phyloP scores from a whole-genome alignment of 768 basidiomycete species.

The Suillus placidus region DNA sequence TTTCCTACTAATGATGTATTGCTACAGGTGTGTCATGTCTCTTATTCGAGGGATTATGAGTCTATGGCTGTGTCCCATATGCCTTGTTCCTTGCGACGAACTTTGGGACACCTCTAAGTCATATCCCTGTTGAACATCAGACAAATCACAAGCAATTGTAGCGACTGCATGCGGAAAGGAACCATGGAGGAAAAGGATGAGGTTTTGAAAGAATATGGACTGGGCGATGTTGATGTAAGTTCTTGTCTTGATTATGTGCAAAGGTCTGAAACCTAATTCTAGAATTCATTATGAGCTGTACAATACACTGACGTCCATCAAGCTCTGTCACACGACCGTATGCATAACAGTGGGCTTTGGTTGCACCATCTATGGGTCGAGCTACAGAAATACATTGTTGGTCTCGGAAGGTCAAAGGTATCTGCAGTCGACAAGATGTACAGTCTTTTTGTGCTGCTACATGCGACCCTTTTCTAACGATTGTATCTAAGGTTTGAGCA shows the following conservation, averaged over 20 bases:
- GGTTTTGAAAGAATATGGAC: slow-evolving; percentile 14
- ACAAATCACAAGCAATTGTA: slow-evolving; percentile 16
- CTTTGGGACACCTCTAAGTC: slow-evolving; percentile 24
- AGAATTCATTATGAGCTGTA: too few species aligned
- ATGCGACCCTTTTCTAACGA: neutral
- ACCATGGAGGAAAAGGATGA: slow-evolving; percentile 19
- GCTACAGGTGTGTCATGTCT: slow-evolving; percentile 36
- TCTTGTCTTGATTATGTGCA: too few species aligned
- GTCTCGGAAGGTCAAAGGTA: slow-evolving; percentile 10
- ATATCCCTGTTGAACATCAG: slow-evolving; percentile 13
- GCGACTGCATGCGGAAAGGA: slow-evolving; percentile 16
- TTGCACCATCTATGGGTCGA: slow-evolving; percentile 32
- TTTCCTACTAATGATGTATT: slow-evolving; percentile 20
- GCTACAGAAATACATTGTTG: slow-evolving; percentile 23
- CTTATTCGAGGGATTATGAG: slow-evolving; percentile 31
- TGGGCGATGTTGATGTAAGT: slow-evolving; percentile 20
- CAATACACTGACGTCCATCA: too few species aligned
- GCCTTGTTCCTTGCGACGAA: slow-evolving; percentile 34
- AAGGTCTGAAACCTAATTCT: too few species aligned
- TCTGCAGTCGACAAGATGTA: slow-evolving; percentile 18
- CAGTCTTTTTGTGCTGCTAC: neutral
- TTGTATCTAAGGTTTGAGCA: slow-evolving; percentile 25
- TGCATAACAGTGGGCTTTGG: slow-evolving; percentile 25
- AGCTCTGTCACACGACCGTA: too few species aligned
- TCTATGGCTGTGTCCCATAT: slow-evolving; percentile 39